Evolutionary conservation across 495 filamentous ascomycete species (phyloP), one percentile per base, ranked within the genome.

Genomic region (Hyaloscypha bicolor): DNA sequence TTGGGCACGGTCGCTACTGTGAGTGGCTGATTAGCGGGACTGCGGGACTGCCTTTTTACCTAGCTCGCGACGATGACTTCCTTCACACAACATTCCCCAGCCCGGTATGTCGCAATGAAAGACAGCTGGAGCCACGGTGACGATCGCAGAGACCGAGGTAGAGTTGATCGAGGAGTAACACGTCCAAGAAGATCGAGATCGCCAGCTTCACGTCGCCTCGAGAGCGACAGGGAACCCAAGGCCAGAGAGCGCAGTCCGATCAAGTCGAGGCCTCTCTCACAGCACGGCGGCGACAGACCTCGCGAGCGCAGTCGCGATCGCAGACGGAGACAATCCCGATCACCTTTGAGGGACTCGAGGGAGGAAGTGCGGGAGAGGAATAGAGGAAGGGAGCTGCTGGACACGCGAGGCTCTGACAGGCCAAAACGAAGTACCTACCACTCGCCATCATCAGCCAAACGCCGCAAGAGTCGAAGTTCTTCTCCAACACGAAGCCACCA

Each of bases 381-480:
- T 61, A 74, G 70, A 64, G 73, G 75, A 56, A 72, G 78, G 59
- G 75, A 76, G 68, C 63, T 71, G 55, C 71, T 72, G 62, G 73
- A 67, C 53, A 74, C 73, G 48, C 77, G 74, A 68, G 72, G 73
- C 71, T 69, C 72, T 66, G 71, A 71, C 55, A 56, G 71, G 74
- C 55, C 74, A 66, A 65, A 73, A 73, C 76, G 76, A 66, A 71
- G 67, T 60, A 74, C 71, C 6, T 74, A 76, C 31, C 76, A 76
- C 19, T 76, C 79, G 9, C 68, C 72, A 69, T 71, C 66, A 35
- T 73, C 77, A 60, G 67, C 65, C 60, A 80, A 80, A 73, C 78
- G 80, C 35, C 77, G 71, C 29, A 79, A 78, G 31, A 79, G 73
- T 69, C 75, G 72, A 21, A 78, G 74, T 60, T 73, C 75, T 21